A percentile compares a stretch with the other conserved stretches of the same genome.
phyloP scores from a whole-genome alignment of 192 early-diverging fungal species.

The Coemansia biformis region DNA sequence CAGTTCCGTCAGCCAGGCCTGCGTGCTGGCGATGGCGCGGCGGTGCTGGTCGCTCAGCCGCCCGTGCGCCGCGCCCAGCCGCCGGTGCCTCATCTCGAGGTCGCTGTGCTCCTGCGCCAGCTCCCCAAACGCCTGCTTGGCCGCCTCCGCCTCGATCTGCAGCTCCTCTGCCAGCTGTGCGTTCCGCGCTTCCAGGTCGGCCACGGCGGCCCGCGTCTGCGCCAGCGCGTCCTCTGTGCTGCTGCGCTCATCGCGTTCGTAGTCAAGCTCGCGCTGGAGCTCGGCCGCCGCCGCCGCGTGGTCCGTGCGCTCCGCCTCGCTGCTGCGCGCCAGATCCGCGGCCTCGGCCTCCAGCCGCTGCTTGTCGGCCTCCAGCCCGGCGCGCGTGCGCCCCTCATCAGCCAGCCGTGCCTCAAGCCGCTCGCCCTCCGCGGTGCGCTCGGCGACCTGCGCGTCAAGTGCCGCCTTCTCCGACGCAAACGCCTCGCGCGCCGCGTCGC shows the following conservation, averaged over 20 bases:
- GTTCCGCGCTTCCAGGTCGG: conserved; percentile 23
- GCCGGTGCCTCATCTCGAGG: conserved; percentile 21
- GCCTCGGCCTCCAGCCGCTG: conserved; percentile 9
- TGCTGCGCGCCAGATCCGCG: conserved; percentile 3
- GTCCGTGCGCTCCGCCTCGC: conserved; percentile 4
- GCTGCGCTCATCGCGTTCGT: conserved; percentile 11
- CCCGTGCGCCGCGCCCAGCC: conserved; percentile 13
- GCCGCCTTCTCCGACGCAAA: too few relatives aligned
- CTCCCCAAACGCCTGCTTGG: conserved; percentile 39
- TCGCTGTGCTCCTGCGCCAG: conserved; percentile 38
- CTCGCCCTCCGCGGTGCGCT: conserved; percentile 3
- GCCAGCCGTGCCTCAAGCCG: conserved; percentile 4
- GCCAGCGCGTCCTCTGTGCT: conserved; percentile 8
- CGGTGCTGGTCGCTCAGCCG: conserved; percentile 22
- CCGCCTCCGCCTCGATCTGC: conserved; percentile 45
- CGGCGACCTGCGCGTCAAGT: conserved; percentile 7
- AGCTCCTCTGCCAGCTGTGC: conserved; percentile 30
- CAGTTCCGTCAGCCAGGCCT: conserved; percentile 48
- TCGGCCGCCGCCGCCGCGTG: conserved; percentile 5
- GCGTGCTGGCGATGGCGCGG: conserved; percentile 43
- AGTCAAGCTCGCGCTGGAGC: conserved; percentile 11
- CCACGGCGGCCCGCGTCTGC: conserved; percentile 13
- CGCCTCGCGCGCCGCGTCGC: too few relatives aligned
- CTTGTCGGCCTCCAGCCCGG: conserved; percentile 3
- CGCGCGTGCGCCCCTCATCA: conserved; percentile 1